A percentile compares a stretch with the other conserved stretches of the same genome.
Conservation (phyloP, 1,284 basidiomycete species). For the Pyrrhoderma noxium region DNA sequence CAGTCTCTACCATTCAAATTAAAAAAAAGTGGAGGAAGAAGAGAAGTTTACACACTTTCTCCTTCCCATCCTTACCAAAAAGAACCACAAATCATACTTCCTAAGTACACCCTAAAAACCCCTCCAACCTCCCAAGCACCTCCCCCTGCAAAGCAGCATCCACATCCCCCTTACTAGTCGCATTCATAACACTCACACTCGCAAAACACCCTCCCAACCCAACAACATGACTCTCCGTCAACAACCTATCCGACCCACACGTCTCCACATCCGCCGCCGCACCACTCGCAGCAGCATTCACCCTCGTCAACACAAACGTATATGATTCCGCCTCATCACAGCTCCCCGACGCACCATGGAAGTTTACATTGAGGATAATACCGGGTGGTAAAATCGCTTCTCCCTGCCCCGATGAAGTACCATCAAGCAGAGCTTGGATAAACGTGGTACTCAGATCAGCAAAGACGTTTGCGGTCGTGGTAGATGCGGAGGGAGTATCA, state of each 20-base stretch:
- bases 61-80: too few relatives aligned
- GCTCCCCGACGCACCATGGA: conserved; percentile 30
- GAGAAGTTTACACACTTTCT: too few relatives aligned
- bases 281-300: conserved; percentile 18
- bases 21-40: too few relatives aligned
- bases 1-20: too few relatives aligned
- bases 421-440: conserved; percentile 31
- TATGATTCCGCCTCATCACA: conserved; percentile 34
- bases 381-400: conserved; percentile 35
- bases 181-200: conserved; percentile 42
- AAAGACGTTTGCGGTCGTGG: conserved; percentile 35
- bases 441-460: conserved; percentile 37
- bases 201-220: conserved; percentile 32
- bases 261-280: conserved; percentile 31
- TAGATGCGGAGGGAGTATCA: conserved; percentile 28
- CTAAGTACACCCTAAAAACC: conserved; percentile 19
- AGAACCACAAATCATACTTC: too few relatives aligned
- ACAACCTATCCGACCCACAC: conserved; percentile 36
- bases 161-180: conserved; percentile 37
- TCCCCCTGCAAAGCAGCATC: conserved; percentile 32
- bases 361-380: conserved; percentile 45
- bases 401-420: conserved; percentile 15
- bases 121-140: conserved; percentile 31
- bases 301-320: conserved; percentile 41
- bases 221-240: conserved; percentile 34